These are phyloP conservation scores for Claviceps pazoutovae DNA, from an alignment of 2,329 filamentous ascomycete genomes.

Conservation along the genomic window DNA sequence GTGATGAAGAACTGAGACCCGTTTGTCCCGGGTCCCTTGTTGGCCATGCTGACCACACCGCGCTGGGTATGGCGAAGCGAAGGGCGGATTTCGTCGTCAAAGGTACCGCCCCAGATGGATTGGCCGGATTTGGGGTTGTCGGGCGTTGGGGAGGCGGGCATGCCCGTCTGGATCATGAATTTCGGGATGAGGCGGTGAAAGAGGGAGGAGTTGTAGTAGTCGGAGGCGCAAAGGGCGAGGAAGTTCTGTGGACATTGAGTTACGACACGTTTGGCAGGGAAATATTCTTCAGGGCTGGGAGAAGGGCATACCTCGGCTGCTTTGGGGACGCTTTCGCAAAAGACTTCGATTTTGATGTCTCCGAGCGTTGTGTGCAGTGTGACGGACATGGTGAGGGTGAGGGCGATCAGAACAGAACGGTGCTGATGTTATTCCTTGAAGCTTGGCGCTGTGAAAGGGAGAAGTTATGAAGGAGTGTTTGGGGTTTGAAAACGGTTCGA, in stretches of 20 bases:
- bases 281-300: not conserved
- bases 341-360: slow-evolving; percentile 88
- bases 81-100: slow-evolving; percentile 70
- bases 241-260: slow-evolving; percentile 49
- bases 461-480: not conserved
- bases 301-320: slow-evolving; percentile 56
- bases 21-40: slow-evolving; percentile 60
- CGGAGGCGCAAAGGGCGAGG: slow-evolving; percentile 69
- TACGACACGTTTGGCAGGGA: no score
- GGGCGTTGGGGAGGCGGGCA: slow-evolving; percentile 38
- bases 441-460: not conserved
- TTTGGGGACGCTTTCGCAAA: slow-evolving; percentile 88
- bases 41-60: slow-evolving; percentile 65
- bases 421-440: not conserved
- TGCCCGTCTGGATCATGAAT: slow-evolving; percentile 73
- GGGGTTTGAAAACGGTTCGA: no score
- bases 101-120: slow-evolving; percentile 60
- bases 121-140: slow-evolving; percentile 53
- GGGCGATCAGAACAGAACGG: not conserved
- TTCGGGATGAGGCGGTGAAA: slow-evolving; percentile 69
- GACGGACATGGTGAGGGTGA: slow-evolving; percentile 38
- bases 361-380: slow-evolving; percentile 78
- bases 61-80: slow-evolving; percentile 53
- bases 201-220: slow-evolving; percentile 60
- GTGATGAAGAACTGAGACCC: slow-evolving; percentile 73